Base-by-base conservation (phyloP, 164 flowering plant species). In the Vitis riparia region DNA sequence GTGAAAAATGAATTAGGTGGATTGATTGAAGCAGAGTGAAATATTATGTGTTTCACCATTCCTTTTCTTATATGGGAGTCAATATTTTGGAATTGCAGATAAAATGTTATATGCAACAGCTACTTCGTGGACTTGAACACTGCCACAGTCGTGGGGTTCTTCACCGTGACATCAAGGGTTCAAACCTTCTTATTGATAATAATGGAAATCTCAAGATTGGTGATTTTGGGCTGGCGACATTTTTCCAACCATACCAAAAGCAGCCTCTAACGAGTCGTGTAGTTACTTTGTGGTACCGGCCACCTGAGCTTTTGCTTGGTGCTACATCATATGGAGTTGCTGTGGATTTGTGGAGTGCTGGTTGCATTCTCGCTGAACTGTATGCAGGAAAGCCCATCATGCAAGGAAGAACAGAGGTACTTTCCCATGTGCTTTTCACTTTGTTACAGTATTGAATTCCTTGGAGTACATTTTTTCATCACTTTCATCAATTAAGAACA, bases 371-470 rank as follows among this genome's bases (percentile, higher is more conserved):
- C 72, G 98, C 95, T 30, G 98, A 93, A 75, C 74, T 93, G 55
- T 84, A 84, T 80, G 83, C 84, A 5, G 97, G 98, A 68, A 90
- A 87, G 78, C 98, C 98, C 67, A 88, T 91, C 27, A 89, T 93
- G 97, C 94, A 97, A 8, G 98, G 97, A 83, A 87, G 98, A 81
- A 93, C 98, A 53, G 98, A 93, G 97, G 98, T 93, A 80, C 58
- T 27, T 30, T 48, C 52, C 32, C 5, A 6, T 37, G 44, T 19
- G 55, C 12, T 14, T 51, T 32, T 59, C 57, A 57, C 27, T 15
- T n/a, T 6, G 14, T 32, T 30, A 29, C 32, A 55, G 9, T 37
- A 37, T 37, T 37, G 44, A 37, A 37, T 37, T 6, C 7, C 7
- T 37, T 0, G 44, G 44, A 37, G 44, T 37, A 37, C 44, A 37